Percentiles rank a stretch among this genome's conserved stretches.
Conservation (phyloP, 208 protist species). For the Crithidia mellificae region DNA sequence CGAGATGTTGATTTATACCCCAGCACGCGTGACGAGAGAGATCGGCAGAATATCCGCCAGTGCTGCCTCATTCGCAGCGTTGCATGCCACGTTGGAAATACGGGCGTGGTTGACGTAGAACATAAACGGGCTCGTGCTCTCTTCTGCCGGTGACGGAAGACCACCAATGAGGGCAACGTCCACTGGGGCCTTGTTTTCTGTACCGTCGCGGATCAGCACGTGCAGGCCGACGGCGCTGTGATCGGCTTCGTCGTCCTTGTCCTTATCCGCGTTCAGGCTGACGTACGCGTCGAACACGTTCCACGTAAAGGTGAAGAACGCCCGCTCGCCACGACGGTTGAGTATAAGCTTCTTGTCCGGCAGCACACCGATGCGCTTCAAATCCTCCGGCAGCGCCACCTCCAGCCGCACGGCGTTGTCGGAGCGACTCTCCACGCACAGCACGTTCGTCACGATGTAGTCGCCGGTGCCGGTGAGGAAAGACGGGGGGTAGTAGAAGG, state of each 20-base stretch:
- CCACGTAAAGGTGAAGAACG: conserved; percentile 58
- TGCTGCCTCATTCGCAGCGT: conserved; percentile 22
- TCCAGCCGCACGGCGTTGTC: conserved; percentile 41
- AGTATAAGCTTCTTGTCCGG: conserved; percentile 31
- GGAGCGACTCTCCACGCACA: conserved; percentile 55
- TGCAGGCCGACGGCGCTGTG: conserved; percentile 28
- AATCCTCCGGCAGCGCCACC: conserved; percentile 37
- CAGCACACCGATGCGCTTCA: conserved; percentile 24
- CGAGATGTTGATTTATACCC: conserved; percentile 11
- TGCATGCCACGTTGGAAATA: conserved; percentile 46
- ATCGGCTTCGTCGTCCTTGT: conserved; percentile 21
- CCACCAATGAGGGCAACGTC: conserved; percentile 39
- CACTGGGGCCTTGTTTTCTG: conserved; percentile 40
- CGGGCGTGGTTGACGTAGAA: conserved; percentile 66
- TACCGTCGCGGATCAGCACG: conserved; percentile 40
- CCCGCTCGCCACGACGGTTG: conserved; percentile 17
- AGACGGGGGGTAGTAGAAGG: conserved; percentile 55
- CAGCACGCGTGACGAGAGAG: conserved; percentile 26
- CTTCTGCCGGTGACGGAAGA: conserved; percentile 26
- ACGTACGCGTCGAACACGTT: conserved; percentile 50
- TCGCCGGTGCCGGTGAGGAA: conserved; percentile 48
- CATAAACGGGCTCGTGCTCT: conserved; percentile 34
- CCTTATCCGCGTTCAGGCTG: conserved; percentile 17
- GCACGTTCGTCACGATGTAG: conserved; percentile 72
- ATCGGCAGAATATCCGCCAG: conserved; percentile 33